Percentiles rank a stretch among this genome's conserved stretches.
phyloP scores from a whole-genome alignment of 805 yeast genomes.

The Myxozyma vanderwaltii region DNA sequence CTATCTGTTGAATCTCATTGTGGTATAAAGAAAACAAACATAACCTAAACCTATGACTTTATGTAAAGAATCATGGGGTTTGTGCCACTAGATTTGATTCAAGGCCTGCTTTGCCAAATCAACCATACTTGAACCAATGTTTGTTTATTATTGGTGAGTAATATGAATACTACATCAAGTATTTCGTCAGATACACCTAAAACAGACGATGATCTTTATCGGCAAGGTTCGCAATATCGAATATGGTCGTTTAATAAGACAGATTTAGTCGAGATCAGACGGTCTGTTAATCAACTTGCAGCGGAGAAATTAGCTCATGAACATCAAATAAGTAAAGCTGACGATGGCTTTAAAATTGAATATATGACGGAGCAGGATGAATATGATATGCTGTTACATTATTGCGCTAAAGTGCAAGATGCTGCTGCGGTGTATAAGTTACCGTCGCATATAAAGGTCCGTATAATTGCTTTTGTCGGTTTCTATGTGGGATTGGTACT shows the following conservation, averaged over 20 bases:
- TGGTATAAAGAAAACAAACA: too few relatives aligned
- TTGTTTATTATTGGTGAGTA: neutral
- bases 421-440: conserved; percentile 73
- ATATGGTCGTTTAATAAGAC: conserved; percentile 79
- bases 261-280: conserved; percentile 54
- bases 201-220: conserved; percentile 77
- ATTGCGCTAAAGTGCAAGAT: conserved; percentile 69
- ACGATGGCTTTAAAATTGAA: conserved; percentile 43
- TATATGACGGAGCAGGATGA: conserved; percentile 72
- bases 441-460: conserved; percentile 78
- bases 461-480: neutral
- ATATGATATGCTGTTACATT: conserved; percentile 62
- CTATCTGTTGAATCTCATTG: too few relatives aligned
- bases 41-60: too few relatives aligned
- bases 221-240: conserved; percentile 81
- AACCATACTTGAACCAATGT: too few relatives aligned
- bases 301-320: conserved; percentile 41
- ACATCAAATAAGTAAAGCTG: conserved; percentile 35
- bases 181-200: neutral
- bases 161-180: neutral
- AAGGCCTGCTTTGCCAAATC: too few relatives aligned
- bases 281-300: conserved; percentile 60
- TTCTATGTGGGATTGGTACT: neutral
- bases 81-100: too few relatives aligned
- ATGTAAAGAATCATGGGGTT: too few relatives aligned